Evolutionary conservation across 2,329 filamentous ascomycete species (phyloP).

Genomic region (Pyricularia sp.): DNA sequence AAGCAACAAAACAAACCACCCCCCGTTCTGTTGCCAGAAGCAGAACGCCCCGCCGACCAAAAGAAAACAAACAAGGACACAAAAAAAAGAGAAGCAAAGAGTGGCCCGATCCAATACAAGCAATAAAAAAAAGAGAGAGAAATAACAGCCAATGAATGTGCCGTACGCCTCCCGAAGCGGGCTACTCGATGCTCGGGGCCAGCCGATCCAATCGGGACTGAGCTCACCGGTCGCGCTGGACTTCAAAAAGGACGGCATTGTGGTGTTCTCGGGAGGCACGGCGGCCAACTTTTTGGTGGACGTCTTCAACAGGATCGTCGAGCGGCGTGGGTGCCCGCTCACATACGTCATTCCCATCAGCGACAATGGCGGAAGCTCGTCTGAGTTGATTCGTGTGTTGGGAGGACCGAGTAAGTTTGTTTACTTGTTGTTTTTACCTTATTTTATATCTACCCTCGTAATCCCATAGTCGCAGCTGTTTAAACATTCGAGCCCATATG

Average conservation of each 20-base stretch:
- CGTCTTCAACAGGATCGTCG: conserved; percentile 58
- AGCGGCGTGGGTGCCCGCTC: conserved; percentile 53
- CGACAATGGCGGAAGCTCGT: conserved; percentile 90
- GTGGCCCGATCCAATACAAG: background rate
- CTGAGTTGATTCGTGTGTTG: conserved; percentile 86
- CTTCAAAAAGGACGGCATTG: conserved; percentile 38
- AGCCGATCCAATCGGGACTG: background rate
- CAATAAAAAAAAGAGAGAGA: background rate
- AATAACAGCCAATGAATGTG: background rate
- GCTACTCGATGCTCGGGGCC: background rate
- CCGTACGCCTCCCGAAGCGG: background rate
- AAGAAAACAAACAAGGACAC: background rate
- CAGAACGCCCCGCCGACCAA: background rate
- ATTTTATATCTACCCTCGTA: background rate
- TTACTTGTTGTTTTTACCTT: background rate
- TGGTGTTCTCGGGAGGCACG: conserved; percentile 83
- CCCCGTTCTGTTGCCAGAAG: background rate
- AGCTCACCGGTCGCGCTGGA: background rate
- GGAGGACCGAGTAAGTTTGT: conserved; percentile 63
- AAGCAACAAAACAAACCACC: too few species aligned
- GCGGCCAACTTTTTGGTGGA: conserved; percentile 93
- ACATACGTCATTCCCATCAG: conserved; percentile 90
- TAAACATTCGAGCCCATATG: background rate
- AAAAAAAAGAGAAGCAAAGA: background rate
- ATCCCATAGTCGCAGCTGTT: background rate